These are phyloP conservation scores for Exophiala viscosa DNA, from an alignment of 2,329 filamentous ascomycete genomes.

Conservation along the genomic window DNA sequence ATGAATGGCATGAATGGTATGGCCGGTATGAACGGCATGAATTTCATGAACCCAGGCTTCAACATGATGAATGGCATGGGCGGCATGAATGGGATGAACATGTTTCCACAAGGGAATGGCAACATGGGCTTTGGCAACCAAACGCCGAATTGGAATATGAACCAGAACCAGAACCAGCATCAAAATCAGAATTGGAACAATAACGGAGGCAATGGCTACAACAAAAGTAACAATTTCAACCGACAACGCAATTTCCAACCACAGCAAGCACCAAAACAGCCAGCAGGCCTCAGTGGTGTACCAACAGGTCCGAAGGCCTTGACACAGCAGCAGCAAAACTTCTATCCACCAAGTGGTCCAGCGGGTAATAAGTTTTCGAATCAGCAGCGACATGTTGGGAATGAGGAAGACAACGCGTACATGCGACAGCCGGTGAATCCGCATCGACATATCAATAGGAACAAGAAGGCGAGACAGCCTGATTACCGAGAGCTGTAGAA, in stretches of 20 bases:
- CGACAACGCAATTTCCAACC: constrained; percentile 11
- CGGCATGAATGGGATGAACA: constrained; percentile 31
- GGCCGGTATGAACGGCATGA: constrained; percentile 39
- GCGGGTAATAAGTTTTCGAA: constrained; percentile 49
- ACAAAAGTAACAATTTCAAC: constrained; percentile 14
- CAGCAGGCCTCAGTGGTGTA: constrained; percentile 26
- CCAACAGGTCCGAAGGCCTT: constrained; percentile 28
- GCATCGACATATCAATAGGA: constrained; percentile 78
- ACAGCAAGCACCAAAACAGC: constrained; percentile 30
- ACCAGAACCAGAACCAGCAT: constrained; percentile 32
- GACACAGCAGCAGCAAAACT: constrained; percentile 12
- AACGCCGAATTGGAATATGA: constrained; percentile 31
- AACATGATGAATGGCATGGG: constrained; percentile 34
- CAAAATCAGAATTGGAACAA: constrained; percentile 30
- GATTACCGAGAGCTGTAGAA: constrained; percentile 74
- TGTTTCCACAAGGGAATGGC: constrained; percentile 31
- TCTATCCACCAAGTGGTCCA: constrained; percentile 21
- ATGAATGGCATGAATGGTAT: constrained; percentile 32
- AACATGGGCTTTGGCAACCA: constrained; percentile 33
- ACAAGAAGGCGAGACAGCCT: constrained; percentile 70
- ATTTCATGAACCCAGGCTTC: constrained; percentile 28
- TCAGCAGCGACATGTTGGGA: constrained; percentile 56
- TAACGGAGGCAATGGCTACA: constrained; percentile 30
- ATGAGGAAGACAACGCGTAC: constrained; percentile 82
- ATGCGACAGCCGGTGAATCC: constrained; percentile 95